Percentiles rank a stretch among this genome's conserved stretches.
phyloP scores from a whole-genome alignment of 2,329 filamentous ascomycete species.

The Helminthosporium solani region DNA sequence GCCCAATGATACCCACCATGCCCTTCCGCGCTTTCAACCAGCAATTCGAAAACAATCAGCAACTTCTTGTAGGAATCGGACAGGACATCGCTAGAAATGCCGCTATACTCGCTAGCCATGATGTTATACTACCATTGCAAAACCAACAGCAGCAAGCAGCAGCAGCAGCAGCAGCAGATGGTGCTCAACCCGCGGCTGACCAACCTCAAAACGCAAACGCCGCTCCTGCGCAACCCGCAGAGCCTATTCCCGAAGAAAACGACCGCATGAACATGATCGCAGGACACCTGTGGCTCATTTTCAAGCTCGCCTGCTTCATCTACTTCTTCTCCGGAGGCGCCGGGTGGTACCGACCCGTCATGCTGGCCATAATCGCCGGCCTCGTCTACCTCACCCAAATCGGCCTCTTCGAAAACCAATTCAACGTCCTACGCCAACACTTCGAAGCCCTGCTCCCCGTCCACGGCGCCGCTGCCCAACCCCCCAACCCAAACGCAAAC shows the following conservation, averaged over 20 bases:
- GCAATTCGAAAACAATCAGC: conserved; percentile 37
- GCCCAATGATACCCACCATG: conserved; percentile 28
- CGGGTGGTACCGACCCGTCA: conserved; percentile 44
- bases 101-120: conserved; percentile 19
- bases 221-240: neutral
- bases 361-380: conserved; percentile 42
- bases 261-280: conserved; percentile 30
- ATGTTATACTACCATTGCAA: conserved; percentile 19
- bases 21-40: conserved; percentile 34
- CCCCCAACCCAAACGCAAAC: neutral
- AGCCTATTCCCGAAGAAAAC: conserved; percentile 18
- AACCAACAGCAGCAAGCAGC: conserved; percentile 11
- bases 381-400: conserved; percentile 46
- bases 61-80: conserved; percentile 31
- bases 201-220: conserved; percentile 7
- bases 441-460: conserved; percentile 47
- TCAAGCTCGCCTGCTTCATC: conserved; percentile 59
- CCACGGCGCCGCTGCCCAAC: conserved; percentile 14
- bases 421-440: conserved; percentile 42
- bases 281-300: conserved; percentile 57
- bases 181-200: conserved; percentile 9
- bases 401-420: conserved; percentile 45
- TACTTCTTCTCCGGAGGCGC: conserved; percentile 56
- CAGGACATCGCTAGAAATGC: conserved; percentile 31
- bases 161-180: too few relatives aligned